A percentile compares a stretch with the other conserved stretches of the same genome.
Evolutionary conservation across 225 moss, liverwort and hornwort species (phyloP).

Genomic region (Lunularia cruciata): DNA sequence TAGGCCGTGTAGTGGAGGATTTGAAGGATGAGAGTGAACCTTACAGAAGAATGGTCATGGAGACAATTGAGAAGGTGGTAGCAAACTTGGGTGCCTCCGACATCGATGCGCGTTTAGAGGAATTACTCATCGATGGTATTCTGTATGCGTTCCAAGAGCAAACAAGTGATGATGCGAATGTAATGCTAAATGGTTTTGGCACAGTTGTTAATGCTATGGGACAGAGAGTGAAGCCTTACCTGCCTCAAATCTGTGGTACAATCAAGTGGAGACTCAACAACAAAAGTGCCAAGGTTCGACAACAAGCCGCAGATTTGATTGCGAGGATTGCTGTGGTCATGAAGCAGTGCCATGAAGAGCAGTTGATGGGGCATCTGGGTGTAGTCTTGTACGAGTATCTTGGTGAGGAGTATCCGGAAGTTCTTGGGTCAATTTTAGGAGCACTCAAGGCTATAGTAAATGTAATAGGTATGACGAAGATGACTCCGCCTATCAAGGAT

Average conservation of each 20-base stretch:
- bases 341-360: slow-evolving; percentile 99
- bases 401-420: slow-evolving; percentile 99
- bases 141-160: slow-evolving; percentile 99
- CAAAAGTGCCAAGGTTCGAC: slow-evolving; percentile 98
- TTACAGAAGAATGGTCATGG: slow-evolving; percentile 99
- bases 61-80: slow-evolving; percentile 98
- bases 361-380: slow-evolving; percentile 99
- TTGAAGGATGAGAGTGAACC: slow-evolving; percentile 99
- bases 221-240: slow-evolving; percentile 93
- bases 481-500: slow-evolving; percentile 99
- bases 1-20: slow-evolving; percentile 96
- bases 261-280: slow-evolving; percentile 99
- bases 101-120: slow-evolving; percentile 91
- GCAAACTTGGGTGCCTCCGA: slow-evolving; percentile 97
- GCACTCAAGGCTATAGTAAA: slow-evolving; percentile 98
- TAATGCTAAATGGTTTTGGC: slow-evolving; percentile 98
- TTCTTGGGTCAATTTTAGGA: slow-evolving; percentile 93
- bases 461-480: slow-evolving; percentile 99
- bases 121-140: slow-evolving; percentile 93
- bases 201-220: slow-evolving; percentile 98
- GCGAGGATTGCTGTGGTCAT: slow-evolving; percentile 98
- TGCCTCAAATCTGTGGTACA: slow-evolving; percentile 98
- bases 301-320: slow-evolving; percentile 95
- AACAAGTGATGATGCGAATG: slow-evolving; percentile 99
- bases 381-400: slow-evolving; percentile 95